A percentile compares a stretch with the other conserved stretches of the same genome.
phyloP scores from a whole-genome alignment of 1,284 basidiomycete species.

The Cutaneotrichosporon cyanovorans region DNA sequence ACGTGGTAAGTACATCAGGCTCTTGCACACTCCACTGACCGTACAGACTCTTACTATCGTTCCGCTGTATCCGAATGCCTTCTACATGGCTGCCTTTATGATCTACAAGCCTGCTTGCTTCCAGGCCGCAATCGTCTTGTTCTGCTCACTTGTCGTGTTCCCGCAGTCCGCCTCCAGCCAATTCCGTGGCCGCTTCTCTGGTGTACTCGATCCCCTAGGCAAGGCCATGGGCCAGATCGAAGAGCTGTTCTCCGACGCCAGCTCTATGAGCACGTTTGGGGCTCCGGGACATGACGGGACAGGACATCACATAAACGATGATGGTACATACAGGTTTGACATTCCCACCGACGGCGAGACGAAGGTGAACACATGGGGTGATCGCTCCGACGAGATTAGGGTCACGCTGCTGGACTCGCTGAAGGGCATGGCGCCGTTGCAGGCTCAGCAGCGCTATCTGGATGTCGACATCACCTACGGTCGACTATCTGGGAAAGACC shows the following conservation, averaged over 20 bases:
- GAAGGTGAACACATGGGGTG: slow-evolving; percentile 33
- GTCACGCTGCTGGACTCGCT: slow-evolving; percentile 27
- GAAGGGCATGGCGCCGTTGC: slow-evolving; percentile 33
- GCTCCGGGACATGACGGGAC: not conserved
- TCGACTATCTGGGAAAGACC: slow-evolving; percentile 34
- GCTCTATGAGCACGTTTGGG: slow-evolving; percentile 2
- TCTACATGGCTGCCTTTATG: slow-evolving; percentile 31
- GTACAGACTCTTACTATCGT: slow-evolving; percentile 33
- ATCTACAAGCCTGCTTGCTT: slow-evolving; percentile 43
- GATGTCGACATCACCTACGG: slow-evolving; percentile 40
- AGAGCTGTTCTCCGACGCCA: slow-evolving; percentile 23
- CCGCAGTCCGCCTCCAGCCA: slow-evolving; percentile 40
- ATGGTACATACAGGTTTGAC: slow-evolving; percentile 1
- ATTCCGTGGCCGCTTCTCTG: slow-evolving; percentile 35
- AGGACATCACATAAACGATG: not conserved
- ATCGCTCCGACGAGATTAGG: slow-evolving; percentile 27
- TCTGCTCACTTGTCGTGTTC: slow-evolving; percentile 36
- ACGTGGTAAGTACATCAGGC: slow-evolving; percentile 24
- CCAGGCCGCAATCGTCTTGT: slow-evolving; percentile 32
- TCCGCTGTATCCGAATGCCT: slow-evolving; percentile 26
- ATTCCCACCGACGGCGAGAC: slow-evolving; percentile 1
- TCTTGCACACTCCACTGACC: not conserved
- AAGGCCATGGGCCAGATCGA: slow-evolving; percentile 28
- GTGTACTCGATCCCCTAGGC: slow-evolving; percentile 30
- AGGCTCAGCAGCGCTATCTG: slow-evolving; percentile 39